Percentiles rank a stretch among this genome's conserved stretches.
Evolutionary conservation across 225 moss, liverwort and hornwort species (phyloP).

Genomic region (Thuidium tamariscinum): DNA sequence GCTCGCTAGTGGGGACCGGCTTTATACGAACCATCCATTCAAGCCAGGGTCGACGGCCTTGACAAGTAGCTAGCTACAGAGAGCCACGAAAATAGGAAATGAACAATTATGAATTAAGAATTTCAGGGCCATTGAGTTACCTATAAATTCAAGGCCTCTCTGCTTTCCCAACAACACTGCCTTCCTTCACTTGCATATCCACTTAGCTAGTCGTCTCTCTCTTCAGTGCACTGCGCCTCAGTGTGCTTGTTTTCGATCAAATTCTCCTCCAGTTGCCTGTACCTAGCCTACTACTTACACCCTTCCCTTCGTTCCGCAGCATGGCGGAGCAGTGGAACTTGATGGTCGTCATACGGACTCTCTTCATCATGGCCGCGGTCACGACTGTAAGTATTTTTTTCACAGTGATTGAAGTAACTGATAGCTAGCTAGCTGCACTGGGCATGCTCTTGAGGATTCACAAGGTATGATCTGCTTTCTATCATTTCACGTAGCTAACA

Average conservation of each 20-base stretch:
- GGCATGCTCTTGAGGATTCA: background rate
- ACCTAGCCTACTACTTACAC: no score
- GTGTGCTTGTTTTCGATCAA: background rate
- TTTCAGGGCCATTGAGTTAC: accelerated
- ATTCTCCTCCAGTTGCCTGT: no score
- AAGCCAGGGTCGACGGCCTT: no score
- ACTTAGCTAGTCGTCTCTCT: background rate
- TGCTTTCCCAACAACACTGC: background rate
- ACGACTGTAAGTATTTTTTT: background rate
- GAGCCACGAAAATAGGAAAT: no score
- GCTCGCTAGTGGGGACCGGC: no score
- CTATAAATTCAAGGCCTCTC: background rate
- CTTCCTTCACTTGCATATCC: background rate
- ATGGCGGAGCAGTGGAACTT: background rate
- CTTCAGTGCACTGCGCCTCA: background rate
- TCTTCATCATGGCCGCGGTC: background rate
- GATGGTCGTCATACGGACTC: background rate
- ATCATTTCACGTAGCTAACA: no score
- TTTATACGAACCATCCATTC: background rate
- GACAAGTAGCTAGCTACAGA: no score
- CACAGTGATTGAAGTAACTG: background rate
- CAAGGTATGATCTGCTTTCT: background rate
- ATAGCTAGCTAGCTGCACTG: background rate
- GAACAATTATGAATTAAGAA: accelerated
- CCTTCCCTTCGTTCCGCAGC: background rate